Base-by-base conservation (phyloP, 1,284 basidiomycete genomes). In the Nidula niveotomentosa region DNA sequence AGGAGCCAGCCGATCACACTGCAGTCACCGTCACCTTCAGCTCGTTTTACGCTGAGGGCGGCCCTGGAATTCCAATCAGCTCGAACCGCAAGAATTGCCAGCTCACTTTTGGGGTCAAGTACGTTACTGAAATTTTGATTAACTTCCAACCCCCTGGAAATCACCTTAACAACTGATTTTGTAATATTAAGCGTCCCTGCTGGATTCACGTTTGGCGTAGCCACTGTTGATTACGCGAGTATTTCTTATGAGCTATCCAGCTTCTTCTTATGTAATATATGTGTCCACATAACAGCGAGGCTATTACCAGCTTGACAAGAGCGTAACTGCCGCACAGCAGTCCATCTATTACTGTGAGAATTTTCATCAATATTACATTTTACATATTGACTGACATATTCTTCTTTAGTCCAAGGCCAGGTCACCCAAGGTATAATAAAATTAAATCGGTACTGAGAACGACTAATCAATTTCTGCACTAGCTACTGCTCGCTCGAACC, bases 1-100 rank as follows among this genome's bases (percentile, higher is more conserved):
- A 43, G 1, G 47, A 41, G 35, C 17, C 51, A 68, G 65, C 13
- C 13, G 62, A 58, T 23, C 56, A 62, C 48, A 60, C 57, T 46
- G 57, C 63, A 1, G 64, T 68, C 36, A 67, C 64, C 37, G 62
- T 67, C 47, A 65, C 62, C n/a, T 67, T 67, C 58, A 63, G 62
- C 48, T 52, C 61, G 44, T 67, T 57, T 55, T 65, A 58, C 18
- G 65, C 66, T 47, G 62, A 64, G 50, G 65, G 59, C 39, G 66
- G 66, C 1, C 65, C 66, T 8, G 58, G 57, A 30, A 67, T 66
- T 48, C 53, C 63, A 1, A 62, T 65, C 57, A 58, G 58, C 39
- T 36, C 56, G 15, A 64, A 64, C 53, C 62, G 65, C 43, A 67
- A 62, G 56, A 66, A 66, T 46, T 68, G 65, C 52, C 64, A 62